These are phyloP conservation scores for Quercus engelmannii DNA, from an alignment of 306 rosid genomes.

Conservation along the genomic window DNA sequence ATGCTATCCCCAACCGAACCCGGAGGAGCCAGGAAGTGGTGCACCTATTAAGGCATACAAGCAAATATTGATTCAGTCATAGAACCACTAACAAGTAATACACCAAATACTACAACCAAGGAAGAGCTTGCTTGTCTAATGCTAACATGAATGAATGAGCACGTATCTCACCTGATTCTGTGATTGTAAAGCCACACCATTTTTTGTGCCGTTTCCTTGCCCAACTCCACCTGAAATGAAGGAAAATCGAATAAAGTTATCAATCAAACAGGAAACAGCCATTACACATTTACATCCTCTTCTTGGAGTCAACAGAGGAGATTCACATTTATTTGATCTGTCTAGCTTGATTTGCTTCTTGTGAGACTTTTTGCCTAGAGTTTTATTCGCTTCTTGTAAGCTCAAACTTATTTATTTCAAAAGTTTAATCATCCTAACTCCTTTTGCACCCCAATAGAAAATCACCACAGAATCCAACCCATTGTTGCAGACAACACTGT, in stretches of 20 bases:
- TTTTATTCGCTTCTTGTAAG: not conserved
- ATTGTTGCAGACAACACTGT: not conserved
- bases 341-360: not conserved
- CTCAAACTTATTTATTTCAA: not conserved
- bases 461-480: not conserved
- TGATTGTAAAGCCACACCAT: conserved; percentile 30
- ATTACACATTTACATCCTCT: not conserved
- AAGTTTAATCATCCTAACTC: not conserved
- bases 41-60: conserved; percentile 33
- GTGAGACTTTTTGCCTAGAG: not conserved
- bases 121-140: no score
- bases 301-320: not conserved
- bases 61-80: not conserved
- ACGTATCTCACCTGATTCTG: conserved; percentile 35
- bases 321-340: not conserved
- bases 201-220: conserved; percentile 15
- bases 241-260: not conserved
- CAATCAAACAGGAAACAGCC: not conserved
- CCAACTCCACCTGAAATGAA: conserved; percentile 22
- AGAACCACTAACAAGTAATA: not conserved
- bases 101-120: not conserved
- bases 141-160: no score
- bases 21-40: conserved; percentile 21
- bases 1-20: conserved; percentile 64
- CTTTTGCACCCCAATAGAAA: not conserved